Base-by-base conservation (phyloP, 2,329 filamentous ascomycete genomes). In the Aspergillus niger region DNA sequence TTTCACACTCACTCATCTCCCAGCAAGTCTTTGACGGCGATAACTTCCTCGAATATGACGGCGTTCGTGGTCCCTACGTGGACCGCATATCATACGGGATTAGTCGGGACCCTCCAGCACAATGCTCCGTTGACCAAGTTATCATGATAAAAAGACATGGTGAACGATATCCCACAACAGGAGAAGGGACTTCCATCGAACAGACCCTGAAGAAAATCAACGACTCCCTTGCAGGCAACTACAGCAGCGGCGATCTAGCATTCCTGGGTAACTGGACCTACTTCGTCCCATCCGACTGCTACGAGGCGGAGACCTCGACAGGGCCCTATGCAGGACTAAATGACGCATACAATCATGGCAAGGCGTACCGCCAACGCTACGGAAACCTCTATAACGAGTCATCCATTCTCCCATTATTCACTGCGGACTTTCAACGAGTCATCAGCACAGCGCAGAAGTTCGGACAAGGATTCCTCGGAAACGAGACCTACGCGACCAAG, bases 81-180 rank as follows among this genome's bases (percentile, higher is more conserved):
- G 52, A 65, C 17, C 63, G 63, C 49, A 54, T 50, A 24, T 65
- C 62, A 7, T 64, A 60, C 26, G 67, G 67, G 10, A 64, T 69
- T 32, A 60, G 56, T 20, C 63, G 66, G 36, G 63, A 69, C 11
- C 55, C 67, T 2, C 68, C 67, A 5, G 57, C 62, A 5, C 43
- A 47, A 54, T 70, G 68, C 52, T 39, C 56, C 2, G 66, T 69
- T 6, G 67, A 67, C 47, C 68, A 70, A 52, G 65, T 69, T 15
- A 62, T 68, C 51, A 68, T 67, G 62, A 60, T 69, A 59, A 67
- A 55, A 54, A 62, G 68, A 10, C 67, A 70, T 28, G 67, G 68
- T 8, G 68, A 70, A 56, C 65, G 67, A 8, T 69, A 69, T 49
- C 67, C 68, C 6, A 53, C 52, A 22, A 32, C 53, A 8, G 53